phyloP scores from a whole-genome alignment of 371 early-diverging fungal species.

The Polyrhizophydium stewartii region DNA sequence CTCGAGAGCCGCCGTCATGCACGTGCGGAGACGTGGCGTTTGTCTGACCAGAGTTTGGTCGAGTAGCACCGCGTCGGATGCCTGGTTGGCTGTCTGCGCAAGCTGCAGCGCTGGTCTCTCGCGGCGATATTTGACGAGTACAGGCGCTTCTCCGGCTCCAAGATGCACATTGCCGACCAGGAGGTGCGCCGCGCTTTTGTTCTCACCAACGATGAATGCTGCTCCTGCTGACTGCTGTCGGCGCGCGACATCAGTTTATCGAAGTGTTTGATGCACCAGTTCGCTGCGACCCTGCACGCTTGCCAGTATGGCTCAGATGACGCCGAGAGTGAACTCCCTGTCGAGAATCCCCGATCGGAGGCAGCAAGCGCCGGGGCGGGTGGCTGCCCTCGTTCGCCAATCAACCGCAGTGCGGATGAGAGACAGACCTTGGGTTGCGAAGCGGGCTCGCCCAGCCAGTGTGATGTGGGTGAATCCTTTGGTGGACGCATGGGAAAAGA shows the following conservation, averaged over 20 bases:
- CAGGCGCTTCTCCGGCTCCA: conserved; percentile 75
- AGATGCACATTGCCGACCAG: neutral
- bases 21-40: neutral
- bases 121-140: conserved; percentile 96
- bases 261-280: neutral
- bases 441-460: no score
- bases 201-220: no score
- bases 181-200: neutral
- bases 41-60: conserved; percentile 1
- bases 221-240: no score
- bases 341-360: no score
- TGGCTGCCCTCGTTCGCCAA: no score
- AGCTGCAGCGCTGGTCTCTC: conserved; percentile 91
- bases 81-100: conserved; percentile 87
- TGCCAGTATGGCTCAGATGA: neutral
- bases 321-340: no score
- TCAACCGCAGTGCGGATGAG: no score
- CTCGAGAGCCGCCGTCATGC: neutral
- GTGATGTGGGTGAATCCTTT: no score
- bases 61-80: conserved; percentile 87
- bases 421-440: no score
- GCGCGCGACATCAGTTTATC: no score
- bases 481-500: no score
- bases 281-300: neutral
- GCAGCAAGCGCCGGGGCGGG: no score